A percentile compares a stretch with the other conserved stretches of the same genome.
Evolutionary conservation across 148 eudicot species (phyloP).

Genomic region (Rhododendron simsii): DNA sequence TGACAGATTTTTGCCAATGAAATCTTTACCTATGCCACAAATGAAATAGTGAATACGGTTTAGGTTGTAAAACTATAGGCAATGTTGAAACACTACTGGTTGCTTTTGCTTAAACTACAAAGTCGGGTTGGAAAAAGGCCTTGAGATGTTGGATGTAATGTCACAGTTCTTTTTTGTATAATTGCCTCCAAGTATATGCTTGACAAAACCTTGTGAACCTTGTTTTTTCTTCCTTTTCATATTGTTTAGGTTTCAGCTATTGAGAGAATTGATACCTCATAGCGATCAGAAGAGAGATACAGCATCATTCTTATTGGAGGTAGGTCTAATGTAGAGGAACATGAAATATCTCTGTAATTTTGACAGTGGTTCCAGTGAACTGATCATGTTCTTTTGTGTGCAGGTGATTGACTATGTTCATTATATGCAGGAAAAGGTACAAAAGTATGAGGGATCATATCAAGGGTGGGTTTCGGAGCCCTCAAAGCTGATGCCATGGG

Average conservation of each 20-base stretch:
- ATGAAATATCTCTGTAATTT: background rate
- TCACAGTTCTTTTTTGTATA: background rate
- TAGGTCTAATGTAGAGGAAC: slow-evolving; percentile 10
- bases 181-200: background rate
- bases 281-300: slow-evolving; percentile 95
- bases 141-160: background rate
- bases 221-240: background rate
- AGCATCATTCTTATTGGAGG: slow-evolving; percentile 89
- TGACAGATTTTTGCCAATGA: background rate
- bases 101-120: background rate
- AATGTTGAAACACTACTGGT: background rate
- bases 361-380: background rate
- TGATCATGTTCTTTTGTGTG: slow-evolving; percentile 13
- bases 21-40: background rate
- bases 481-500: slow-evolving; percentile 94
- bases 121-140: background rate
- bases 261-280: slow-evolving; percentile 78
- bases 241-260: slow-evolving; percentile 64
- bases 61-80: background rate
- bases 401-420: slow-evolving; percentile 93
- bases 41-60: background rate
- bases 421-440: slow-evolving; percentile 74
- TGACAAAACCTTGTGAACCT: slow-evolving; percentile 6
- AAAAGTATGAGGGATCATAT: slow-evolving; percentile 78
- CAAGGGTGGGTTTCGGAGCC: slow-evolving; percentile 77